Conservation (phyloP, 2,329 filamentous ascomycete species). For the Coniochaeta sp. region DNA sequence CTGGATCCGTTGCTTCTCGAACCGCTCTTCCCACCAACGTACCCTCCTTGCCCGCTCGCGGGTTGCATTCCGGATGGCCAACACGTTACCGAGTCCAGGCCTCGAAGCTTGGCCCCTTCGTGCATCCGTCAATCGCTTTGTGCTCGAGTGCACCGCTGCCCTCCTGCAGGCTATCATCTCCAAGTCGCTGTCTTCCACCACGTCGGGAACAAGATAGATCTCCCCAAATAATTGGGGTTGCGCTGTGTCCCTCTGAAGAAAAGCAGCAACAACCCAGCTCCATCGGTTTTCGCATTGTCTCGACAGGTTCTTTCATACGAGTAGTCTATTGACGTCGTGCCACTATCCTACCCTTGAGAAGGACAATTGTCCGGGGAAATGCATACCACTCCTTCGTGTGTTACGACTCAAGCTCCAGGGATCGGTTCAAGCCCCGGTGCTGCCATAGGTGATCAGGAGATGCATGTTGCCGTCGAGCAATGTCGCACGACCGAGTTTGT, state of each 20-base stretch:
- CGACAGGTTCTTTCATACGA: not conserved
- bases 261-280: not conserved
- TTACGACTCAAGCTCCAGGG: not conserved
- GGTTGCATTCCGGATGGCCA: not conserved
- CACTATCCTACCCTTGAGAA: not conserved
- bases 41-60: not conserved
- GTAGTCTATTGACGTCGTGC: slow-evolving; percentile 2
- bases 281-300: not conserved
- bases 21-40: not conserved
- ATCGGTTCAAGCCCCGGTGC: not conserved
- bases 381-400: not conserved
- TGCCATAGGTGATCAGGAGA: not conserved
- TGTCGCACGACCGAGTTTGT: slow-evolving; percentile 1
- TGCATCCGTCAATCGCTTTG: not conserved
- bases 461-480: slow-evolving; percentile 3
- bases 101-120: not conserved
- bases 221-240: not conserved
- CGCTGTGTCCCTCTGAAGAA: not conserved
- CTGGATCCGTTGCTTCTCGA: not conserved
- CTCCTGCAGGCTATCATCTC: not conserved
- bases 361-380: not conserved
- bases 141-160: not conserved
- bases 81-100: not conserved
- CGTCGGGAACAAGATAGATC: not conserved
- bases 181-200: not conserved